Conservation (phyloP, 768 basidiomycete genomes). For the Tricholoma matsutake region DNA sequence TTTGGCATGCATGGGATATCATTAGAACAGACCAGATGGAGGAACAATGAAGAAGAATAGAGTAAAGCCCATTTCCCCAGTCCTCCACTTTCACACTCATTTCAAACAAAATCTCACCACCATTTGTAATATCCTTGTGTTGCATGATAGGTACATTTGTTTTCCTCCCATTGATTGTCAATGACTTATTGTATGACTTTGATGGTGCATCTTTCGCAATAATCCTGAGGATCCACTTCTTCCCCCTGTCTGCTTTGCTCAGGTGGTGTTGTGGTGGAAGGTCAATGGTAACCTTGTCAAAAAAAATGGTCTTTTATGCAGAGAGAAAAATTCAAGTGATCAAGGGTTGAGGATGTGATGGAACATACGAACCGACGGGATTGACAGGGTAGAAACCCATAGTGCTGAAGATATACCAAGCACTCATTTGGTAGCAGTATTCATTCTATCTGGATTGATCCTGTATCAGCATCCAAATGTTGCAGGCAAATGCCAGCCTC, state of each 20-base stretch:
- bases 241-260: background rate
- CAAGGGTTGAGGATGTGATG: background rate
- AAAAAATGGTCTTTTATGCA: conserved; percentile 41
- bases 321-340: background rate
- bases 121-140: conserved; percentile 44
- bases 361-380: conserved; percentile 70
- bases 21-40: no score
- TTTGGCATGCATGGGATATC: background rate
- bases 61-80: conserved; percentile 15
- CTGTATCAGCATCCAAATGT: background rate
- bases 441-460: conserved; percentile 56
- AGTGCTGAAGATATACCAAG: conserved; percentile 82
- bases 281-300: conserved; percentile 51
- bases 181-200: conserved; percentile 57
- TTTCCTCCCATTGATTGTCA: conserved; percentile 52
- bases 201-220: conserved; percentile 52
- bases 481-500: no score
- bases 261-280: conserved; percentile 41
- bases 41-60: background rate
- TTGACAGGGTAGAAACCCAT: conserved; percentile 86
- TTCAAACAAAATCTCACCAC: conserved; percentile 19
- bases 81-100: conserved; percentile 17
- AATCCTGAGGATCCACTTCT: conserved; percentile 42
- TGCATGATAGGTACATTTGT: conserved; percentile 46
- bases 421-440: conserved; percentile 89